Percentiles rank a stretch among this genome's conserved stretches.
phyloP scores from a whole-genome alignment of 208 protist genomes.

The Leishmania lainsoni region DNA sequence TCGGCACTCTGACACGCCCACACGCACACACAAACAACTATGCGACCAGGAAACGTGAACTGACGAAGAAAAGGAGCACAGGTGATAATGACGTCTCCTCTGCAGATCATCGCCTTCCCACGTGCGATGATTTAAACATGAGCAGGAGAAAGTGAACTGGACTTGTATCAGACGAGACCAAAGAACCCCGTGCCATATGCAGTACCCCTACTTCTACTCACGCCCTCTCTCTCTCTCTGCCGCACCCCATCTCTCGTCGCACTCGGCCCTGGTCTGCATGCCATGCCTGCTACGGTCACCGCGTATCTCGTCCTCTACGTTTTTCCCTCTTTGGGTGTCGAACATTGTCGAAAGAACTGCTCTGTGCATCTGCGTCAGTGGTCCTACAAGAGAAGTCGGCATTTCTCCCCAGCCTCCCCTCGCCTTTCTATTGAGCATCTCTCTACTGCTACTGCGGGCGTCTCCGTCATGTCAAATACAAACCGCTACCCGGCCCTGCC shows the following conservation, averaged over 20 bases:
- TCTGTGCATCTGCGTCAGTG: neutral
- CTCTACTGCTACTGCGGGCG: neutral
- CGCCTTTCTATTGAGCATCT: neutral
- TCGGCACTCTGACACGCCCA: neutral
- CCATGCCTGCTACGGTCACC: neutral
- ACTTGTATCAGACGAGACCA: neutral
- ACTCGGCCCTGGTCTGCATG: neutral
- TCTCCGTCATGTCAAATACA: constrained; percentile 64
- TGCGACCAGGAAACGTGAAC: neutral
- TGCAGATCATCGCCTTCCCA: neutral
- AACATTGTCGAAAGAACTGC: neutral
- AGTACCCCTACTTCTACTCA: neutral
- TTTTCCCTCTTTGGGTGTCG: neutral
- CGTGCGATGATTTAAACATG: neutral
- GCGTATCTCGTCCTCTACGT: neutral
- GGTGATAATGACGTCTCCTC: neutral
- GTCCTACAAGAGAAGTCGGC: neutral
- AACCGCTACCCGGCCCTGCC: constrained; percentile 90
- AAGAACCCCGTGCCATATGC: neutral
- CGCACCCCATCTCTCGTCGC: neutral
- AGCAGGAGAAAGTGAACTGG: neutral
- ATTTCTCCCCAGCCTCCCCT: neutral
- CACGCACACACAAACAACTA: neutral
- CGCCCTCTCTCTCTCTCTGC: neutral
- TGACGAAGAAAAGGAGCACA: neutral